A percentile compares a stretch with the other conserved stretches of the same genome.
These are phyloP conservation scores for Nicotiana benthamiana DNA, from an alignment of 257 asterid genomes.

Conservation along the genomic window DNA sequence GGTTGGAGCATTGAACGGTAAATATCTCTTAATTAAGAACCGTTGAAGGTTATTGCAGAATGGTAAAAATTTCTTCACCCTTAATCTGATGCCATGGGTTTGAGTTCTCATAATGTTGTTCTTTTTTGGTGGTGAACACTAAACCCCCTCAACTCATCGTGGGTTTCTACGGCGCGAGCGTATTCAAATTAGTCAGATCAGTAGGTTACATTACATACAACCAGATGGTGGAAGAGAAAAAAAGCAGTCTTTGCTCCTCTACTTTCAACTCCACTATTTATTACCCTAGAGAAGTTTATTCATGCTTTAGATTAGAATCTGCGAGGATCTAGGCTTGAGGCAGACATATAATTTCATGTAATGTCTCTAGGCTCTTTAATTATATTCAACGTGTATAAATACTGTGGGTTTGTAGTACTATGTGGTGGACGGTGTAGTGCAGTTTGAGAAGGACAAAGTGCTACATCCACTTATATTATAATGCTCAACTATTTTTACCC, in stretches of 20 bases:
- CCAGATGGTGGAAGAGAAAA: background rate
- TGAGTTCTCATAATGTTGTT: background rate
- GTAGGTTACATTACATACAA: no score
- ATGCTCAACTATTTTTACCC: background rate
- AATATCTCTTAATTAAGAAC: no score
- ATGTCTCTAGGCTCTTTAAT: background rate
- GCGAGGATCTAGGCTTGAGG: slow-evolving; percentile 7
- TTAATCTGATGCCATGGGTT: background rate
- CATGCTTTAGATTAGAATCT: slow-evolving; percentile 1
- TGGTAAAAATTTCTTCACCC: background rate
- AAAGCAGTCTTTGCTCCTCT: background rate
- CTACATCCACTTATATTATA: slow-evolving; percentile 5
- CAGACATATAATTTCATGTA: background rate
- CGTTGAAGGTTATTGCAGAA: no score
- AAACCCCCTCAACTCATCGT: background rate
- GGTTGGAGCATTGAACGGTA: background rate
- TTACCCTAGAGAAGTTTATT: slow-evolving; percentile 20
- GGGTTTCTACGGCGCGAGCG: background rate
- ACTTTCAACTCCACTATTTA: background rate
- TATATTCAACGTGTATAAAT: background rate
- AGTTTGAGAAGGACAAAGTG: slow-evolving; percentile 8
- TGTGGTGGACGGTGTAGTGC: slow-evolving; percentile 1
- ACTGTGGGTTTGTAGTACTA: background rate
- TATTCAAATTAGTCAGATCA: background rate
- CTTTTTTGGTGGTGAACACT: background rate